Conservation (phyloP, 2,329 filamentous ascomycete species). For the Mycosphaerella sp. region DNA sequence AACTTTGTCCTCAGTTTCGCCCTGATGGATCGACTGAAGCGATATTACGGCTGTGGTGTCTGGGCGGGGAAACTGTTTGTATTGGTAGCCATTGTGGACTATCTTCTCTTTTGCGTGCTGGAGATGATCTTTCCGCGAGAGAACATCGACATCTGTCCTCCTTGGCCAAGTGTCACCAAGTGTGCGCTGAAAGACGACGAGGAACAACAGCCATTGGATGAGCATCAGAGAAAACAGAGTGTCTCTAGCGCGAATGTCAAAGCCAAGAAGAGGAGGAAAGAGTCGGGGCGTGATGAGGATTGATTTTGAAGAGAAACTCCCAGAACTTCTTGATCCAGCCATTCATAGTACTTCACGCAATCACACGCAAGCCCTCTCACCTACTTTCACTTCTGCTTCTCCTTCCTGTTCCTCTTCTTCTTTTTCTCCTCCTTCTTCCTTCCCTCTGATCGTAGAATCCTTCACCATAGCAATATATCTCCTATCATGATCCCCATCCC, state of each 20-base stretch:
- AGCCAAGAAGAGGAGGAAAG: background rate
- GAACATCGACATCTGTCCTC: conserved; percentile 78
- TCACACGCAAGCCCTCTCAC: too few relatives aligned
- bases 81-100: conserved; percentile 88
- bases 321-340: too few relatives aligned
- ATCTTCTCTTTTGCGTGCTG: conserved; percentile 78
- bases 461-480: background rate
- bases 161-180: conserved; percentile 59
- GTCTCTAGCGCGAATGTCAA: background rate
- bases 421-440: too few relatives aligned
- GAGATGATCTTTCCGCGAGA: conserved; percentile 82
- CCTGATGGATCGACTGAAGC: conserved; percentile 86
- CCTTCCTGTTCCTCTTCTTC: too few relatives aligned
- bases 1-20: conserved; percentile 70
- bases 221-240: conserved; percentile 2
- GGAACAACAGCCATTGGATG: background rate
- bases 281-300: background rate
- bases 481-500: background rate
- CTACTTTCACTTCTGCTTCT: too few relatives aligned
- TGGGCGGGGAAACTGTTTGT: conserved; percentile 99
- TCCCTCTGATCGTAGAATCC: background rate
- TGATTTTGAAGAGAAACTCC: background rate
- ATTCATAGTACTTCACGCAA: too few relatives aligned
- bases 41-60: conserved; percentile 96
- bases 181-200: background rate